These are phyloP conservation scores for Nannochloropsis granulata DNA, from an alignment of 108 stramenopile genomes.

Conservation along the genomic window DNA sequence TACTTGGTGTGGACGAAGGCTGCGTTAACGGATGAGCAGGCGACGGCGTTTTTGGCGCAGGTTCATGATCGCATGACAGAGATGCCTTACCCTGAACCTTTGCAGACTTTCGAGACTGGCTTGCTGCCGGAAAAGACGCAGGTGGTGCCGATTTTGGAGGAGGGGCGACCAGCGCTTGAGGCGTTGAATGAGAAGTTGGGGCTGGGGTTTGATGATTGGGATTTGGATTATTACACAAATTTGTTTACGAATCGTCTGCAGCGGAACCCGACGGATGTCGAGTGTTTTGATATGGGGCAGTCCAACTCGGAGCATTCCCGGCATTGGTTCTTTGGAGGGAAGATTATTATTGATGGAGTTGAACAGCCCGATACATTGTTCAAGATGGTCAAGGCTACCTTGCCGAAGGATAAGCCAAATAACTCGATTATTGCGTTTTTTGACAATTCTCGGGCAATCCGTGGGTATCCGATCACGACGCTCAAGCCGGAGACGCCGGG, in stretches of 20 bases:
- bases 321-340: conserved; percentile 99
- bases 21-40: conserved; percentile 19
- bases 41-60: conserved; percentile 38
- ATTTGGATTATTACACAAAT: conserved; percentile 90
- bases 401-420: conserved; percentile 46
- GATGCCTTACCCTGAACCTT: conserved; percentile 58
- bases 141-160: conserved; percentile 70
- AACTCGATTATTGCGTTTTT: conserved; percentile 96
- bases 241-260: conserved; percentile 84
- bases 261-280: conserved; percentile 91
- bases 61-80: conserved; percentile 98
- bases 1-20: conserved; percentile 41
- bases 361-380: conserved; percentile 82
- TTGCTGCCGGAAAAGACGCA: conserved; percentile 43
- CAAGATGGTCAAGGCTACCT: conserved; percentile 91
- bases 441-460: conserved; percentile 88
- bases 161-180: conserved; percentile 75
- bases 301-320: conserved; percentile 95
- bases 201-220: conserved; percentile 94
- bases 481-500: conserved; percentile 16
- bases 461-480: conserved; percentile 42
- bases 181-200: conserved; percentile 36
- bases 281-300: conserved; percentile 98
- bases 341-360: conserved; percentile 88
- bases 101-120: conserved; percentile 57